Conservation (phyloP, 805 yeast species). For the Starmerella apis region DNA sequence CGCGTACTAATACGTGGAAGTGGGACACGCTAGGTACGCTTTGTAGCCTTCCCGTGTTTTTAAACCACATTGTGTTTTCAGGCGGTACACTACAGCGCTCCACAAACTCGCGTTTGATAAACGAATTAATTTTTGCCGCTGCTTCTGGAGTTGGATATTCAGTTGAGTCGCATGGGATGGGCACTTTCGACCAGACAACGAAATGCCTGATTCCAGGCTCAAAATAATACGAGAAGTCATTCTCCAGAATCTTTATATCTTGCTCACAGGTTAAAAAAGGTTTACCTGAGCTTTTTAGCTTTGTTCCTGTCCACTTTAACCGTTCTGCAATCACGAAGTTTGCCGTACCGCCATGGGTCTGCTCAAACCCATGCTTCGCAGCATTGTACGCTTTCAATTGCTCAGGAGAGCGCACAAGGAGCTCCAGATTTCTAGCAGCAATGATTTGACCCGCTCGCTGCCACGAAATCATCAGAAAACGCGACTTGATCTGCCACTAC, state of each 20-base stretch:
- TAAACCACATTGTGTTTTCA: conserved; percentile 44
- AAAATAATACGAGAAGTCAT: conserved; percentile 49
- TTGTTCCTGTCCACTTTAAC: conserved; percentile 27
- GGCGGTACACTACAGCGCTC: conserved; percentile 32
- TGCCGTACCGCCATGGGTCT: conserved; percentile 26
- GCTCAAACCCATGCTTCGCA: conserved; percentile 24
- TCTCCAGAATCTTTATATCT: conserved; percentile 40
- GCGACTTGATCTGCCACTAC: not conserved
- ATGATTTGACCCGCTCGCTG: conserved; percentile 16
- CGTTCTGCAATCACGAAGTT: conserved; percentile 24
- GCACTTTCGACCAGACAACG: conserved; percentile 47
- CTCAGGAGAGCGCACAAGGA: conserved; percentile 26
- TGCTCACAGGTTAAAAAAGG: conserved; percentile 19
- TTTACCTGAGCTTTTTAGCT: not conserved
- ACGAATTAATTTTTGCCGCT: conserved; percentile 33
- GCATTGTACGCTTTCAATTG: conserved; percentile 24
- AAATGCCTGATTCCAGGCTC: conserved; percentile 40
- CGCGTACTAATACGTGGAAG: conserved; percentile 41
- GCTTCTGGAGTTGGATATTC: conserved; percentile 31
- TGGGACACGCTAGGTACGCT: conserved; percentile 48
- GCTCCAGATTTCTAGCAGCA: conserved; percentile 19
- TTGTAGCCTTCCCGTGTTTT: conserved; percentile 47
- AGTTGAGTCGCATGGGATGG: conserved; percentile 39
- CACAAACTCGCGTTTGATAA: conserved; percentile 37
- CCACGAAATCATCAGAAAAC: conserved; percentile 19